These are phyloP conservation scores for Trichoderma oligosporum DNA, from an alignment of 2,329 filamentous ascomycete genomes.

Conservation along the genomic window DNA sequence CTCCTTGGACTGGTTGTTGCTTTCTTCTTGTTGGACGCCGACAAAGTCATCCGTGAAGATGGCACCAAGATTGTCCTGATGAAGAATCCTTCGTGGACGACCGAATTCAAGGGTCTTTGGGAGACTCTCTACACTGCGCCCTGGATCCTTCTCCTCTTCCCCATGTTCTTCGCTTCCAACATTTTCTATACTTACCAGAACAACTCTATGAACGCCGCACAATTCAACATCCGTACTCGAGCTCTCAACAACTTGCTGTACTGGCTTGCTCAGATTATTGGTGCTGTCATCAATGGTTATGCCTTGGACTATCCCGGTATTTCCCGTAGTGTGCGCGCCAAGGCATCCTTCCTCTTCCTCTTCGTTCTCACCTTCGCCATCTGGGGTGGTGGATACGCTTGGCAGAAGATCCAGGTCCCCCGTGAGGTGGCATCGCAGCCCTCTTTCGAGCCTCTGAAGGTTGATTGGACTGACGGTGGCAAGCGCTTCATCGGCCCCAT, in stretches of 20 bases:
- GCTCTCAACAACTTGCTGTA: conserved; percentile 53
- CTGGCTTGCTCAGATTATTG: conserved; percentile 56
- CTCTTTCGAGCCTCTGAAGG: conserved; percentile 24
- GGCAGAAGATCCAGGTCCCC: conserved; percentile 59
- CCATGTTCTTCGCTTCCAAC: conserved; percentile 54
- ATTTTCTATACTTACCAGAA: conserved; percentile 59
- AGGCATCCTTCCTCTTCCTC: conserved; percentile 61
- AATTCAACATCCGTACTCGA: conserved; percentile 54
- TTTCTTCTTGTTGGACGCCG: conserved; percentile 66
- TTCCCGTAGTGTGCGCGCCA: conserved; percentile 69
- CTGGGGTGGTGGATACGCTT: conserved; percentile 81
- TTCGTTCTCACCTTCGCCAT: conserved; percentile 69
- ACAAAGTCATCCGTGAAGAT: conserved; percentile 69
- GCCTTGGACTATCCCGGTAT: conserved; percentile 64
- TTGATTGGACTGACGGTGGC: conserved; percentile 64
- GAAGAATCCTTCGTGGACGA: conserved; percentile 85
- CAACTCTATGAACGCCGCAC: conserved; percentile 51
- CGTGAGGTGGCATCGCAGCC: conserved; percentile 37
- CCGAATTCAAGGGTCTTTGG: conserved; percentile 71
- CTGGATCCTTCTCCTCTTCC: conserved; percentile 62
- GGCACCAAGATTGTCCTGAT: conserved; percentile 78
- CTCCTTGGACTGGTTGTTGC: conserved; percentile 65
- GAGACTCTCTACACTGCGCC: conserved; percentile 67
- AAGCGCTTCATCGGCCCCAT: conserved; percentile 67
- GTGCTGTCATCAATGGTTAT: conserved; percentile 46